Conservation (phyloP, 2,329 filamentous ascomycete genomes). For the Alternaria triticina region DNA sequence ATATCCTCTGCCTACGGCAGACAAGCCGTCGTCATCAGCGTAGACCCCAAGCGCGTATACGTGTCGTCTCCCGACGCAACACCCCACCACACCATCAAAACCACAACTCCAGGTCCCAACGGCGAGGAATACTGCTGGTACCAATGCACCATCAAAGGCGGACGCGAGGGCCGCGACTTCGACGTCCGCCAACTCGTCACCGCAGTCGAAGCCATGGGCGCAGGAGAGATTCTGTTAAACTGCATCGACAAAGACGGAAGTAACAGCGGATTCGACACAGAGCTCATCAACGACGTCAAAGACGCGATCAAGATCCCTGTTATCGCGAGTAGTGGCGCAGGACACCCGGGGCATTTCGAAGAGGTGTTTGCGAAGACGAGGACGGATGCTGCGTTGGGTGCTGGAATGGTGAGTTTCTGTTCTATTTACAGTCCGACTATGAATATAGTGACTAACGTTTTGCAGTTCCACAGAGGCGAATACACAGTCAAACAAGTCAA, state of each 20-base stretch:
- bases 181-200: slow-evolving; percentile 87
- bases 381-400: slow-evolving; percentile 91
- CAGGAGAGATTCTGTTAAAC: slow-evolving; percentile 93
- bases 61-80: slow-evolving; percentile 72
- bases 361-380: slow-evolving; percentile 87
- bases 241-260: slow-evolving; percentile 98
- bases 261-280: slow-evolving; percentile 92
- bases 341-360: slow-evolving; percentile 83
- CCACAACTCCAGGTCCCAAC: slow-evolving; percentile 70
- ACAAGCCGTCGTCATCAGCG: slow-evolving; percentile 94
- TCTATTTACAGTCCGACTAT: neutral
- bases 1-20: slow-evolving; percentile 94
- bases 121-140: slow-evolving; percentile 93
- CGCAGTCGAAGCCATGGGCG: slow-evolving; percentile 94
- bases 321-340: slow-evolving; percentile 92
- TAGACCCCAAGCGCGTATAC: slow-evolving; percentile 93
- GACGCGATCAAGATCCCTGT: slow-evolving; percentile 87
- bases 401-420: slow-evolving; percentile 74
- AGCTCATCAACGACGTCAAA: slow-evolving; percentile 90
- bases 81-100: slow-evolving; percentile 76
- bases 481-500: slow-evolving; percentile 96
- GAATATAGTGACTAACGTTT: neutral
- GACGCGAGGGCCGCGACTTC: slow-evolving; percentile 89
- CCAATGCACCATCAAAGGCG: slow-evolving; percentile 95
- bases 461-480: slow-evolving; percentile 88